phyloP scores from a whole-genome alignment of 176 grass and related monocot species.

The Aegilops speltoides region DNA sequence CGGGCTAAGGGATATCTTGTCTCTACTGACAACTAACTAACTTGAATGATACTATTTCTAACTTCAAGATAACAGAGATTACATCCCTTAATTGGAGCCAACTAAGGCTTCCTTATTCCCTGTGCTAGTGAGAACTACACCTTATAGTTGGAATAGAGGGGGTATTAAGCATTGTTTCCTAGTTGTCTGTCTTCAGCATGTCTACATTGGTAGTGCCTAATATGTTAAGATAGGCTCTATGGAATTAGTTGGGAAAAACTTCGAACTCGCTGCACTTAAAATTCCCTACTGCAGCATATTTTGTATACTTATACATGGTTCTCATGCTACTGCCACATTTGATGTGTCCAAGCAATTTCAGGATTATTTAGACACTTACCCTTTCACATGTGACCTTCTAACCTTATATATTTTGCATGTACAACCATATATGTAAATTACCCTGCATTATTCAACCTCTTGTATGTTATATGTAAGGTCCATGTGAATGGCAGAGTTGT shows the following conservation, averaged over 20 bases:
- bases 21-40: no score
- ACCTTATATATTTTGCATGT: not conserved
- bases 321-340: constrained; percentile 21
- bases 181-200: not conserved
- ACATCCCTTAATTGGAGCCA: no score
- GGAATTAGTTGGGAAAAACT: not conserved
- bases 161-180: not conserved
- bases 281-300: not conserved
- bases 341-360: constrained; percentile 16
- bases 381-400: constrained; percentile 9
- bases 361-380: constrained; percentile 8
- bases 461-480: constrained; percentile 68
- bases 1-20: no score
- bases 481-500: constrained; percentile 44
- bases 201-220: not conserved
- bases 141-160: no score
- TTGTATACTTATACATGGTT: not conserved
- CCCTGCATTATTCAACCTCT: constrained; percentile 13
- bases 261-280: not conserved
- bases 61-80: no score
- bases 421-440: not conserved
- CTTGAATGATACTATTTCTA: no score
- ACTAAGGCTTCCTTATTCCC: no score
- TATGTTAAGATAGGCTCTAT: not conserved
- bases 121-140: no score